phyloP scores from a whole-genome alignment of 2,329 filamentous ascomycete species.

The Podosphaera leucotricha region DNA sequence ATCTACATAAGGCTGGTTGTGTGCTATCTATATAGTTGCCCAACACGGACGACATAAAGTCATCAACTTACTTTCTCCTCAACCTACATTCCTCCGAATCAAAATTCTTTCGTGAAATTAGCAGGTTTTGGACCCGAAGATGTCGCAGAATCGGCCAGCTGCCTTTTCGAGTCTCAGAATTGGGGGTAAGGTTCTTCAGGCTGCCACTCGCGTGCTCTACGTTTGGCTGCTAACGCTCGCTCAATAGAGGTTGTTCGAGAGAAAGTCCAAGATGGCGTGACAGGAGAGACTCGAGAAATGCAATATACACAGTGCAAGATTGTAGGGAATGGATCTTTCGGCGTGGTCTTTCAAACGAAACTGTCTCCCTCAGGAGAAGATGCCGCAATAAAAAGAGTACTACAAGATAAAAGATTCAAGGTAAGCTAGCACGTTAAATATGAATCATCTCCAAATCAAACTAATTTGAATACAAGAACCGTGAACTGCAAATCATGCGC shows the following conservation, averaged over 20 bases:
- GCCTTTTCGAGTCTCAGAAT: constrained; percentile 77
- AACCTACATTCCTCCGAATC: constrained; percentile 21
- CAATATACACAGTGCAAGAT: constrained; percentile 99
- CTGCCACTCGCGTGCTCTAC: constrained; percentile 10
- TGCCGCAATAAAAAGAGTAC: constrained; percentile 93
- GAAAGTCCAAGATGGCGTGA: constrained; percentile 95
- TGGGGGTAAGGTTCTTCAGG: constrained; percentile 47
- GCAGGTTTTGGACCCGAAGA: constrained; percentile 21
- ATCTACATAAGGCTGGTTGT: background rate
- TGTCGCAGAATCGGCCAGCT: constrained; percentile 83
- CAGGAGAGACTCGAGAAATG: constrained; percentile 86
- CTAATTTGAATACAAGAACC: constrained; percentile 39
- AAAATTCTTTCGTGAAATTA: constrained; percentile 20
- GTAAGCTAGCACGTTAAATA: constrained; percentile 23
- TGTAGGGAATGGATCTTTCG: constrained; percentile 95
- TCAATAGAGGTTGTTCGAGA: constrained; percentile 68
- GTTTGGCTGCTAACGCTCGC: constrained; percentile 18
- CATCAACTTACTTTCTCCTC: constrained; percentile 5
- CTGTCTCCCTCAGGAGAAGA: constrained; percentile 94
- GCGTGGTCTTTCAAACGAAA: constrained; percentile 97
- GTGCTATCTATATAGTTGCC: constrained; percentile 18
- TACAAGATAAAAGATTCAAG: constrained; percentile 99
- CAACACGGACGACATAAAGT: constrained; percentile 29
- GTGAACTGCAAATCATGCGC: constrained; percentile 97
- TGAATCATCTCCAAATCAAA: constrained; percentile 8